Percentiles rank a stretch among this genome's conserved stretches.
These are phyloP conservation scores for Darksidea phi DNA, from an alignment of 495 filamentous ascomycete species.

Conservation along the genomic window DNA sequence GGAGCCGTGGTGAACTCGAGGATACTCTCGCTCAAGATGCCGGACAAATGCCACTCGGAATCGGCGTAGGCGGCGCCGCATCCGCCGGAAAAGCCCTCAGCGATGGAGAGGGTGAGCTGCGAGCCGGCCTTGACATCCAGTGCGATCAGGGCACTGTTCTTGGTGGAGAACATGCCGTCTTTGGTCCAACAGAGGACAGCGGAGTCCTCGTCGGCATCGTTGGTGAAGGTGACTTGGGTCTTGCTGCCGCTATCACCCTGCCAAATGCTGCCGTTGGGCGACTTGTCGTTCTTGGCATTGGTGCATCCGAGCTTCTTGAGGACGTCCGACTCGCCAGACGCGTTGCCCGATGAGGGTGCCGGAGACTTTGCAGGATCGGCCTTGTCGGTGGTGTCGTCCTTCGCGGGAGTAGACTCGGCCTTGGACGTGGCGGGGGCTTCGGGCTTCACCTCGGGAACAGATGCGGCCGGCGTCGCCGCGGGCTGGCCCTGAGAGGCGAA, in stretches of 20 bases:
- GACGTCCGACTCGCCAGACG: neutral
- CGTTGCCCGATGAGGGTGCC: too few species aligned
- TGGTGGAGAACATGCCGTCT: constrained; percentile 20
- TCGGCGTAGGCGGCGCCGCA: constrained; percentile 40
- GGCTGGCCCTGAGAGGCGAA: neutral
- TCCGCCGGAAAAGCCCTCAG: constrained; percentile 33
- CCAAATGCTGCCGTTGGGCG: constrained; percentile 13
- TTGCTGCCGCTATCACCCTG: constrained; percentile 16
- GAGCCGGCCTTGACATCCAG: constrained; percentile 6
- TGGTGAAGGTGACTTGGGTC: constrained; percentile 26
- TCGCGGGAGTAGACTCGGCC: too few species aligned
- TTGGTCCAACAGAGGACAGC: constrained; percentile 28
- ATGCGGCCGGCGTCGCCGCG: too few species aligned
- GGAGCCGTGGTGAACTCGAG: constrained; percentile 41
- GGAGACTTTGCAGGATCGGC: too few species aligned
- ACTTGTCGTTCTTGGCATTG: constrained; percentile 16
- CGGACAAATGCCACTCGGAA: constrained; percentile 36
- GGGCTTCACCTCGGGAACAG: too few species aligned
- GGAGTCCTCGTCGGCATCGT: constrained; percentile 12
- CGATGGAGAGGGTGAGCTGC: constrained; percentile 14
- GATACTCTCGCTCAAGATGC: constrained; percentile 45
- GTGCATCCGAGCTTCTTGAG: neutral
- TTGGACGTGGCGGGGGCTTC: too few species aligned
- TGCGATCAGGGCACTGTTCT: constrained; percentile 9
- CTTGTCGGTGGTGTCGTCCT: too few species aligned